These are phyloP conservation scores for Breynia disticha DNA, from an alignment of 441 rosid genomes.

Conservation along the genomic window DNA sequence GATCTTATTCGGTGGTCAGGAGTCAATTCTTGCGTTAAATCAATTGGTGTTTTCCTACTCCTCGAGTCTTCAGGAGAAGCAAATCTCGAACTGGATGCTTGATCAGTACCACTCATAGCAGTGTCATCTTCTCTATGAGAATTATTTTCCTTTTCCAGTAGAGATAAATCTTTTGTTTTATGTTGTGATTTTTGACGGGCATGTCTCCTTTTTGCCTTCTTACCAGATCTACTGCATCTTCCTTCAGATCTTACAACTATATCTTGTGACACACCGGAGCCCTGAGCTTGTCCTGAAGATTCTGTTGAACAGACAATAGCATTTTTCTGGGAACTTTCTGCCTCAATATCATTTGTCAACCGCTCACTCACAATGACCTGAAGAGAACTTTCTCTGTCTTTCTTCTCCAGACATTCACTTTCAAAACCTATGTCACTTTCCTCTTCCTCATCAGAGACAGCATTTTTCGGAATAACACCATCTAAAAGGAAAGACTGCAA, in stretches of 20 bases:
- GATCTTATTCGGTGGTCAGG: conserved; percentile 40
- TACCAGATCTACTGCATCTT: conserved; percentile 70
- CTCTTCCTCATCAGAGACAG: conserved; percentile 67
- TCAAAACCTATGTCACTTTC: conserved; percentile 57
- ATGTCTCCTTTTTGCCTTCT: conserved; percentile 92
- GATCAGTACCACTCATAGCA: conserved; percentile 84
- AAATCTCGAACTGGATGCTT: conserved; percentile 67
- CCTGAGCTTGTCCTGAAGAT: conserved; percentile 41
- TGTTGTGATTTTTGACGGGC: conserved; percentile 57
- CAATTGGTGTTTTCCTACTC: conserved; percentile 73
- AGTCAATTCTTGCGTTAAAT: conserved; percentile 43
- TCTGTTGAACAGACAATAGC: conserved; percentile 34
- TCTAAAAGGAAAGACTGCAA: conserved; percentile 76
- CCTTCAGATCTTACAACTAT: conserved; percentile 43
- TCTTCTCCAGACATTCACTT: conserved; percentile 26
- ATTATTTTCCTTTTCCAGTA: conserved; percentile 54
- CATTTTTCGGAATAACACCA: conserved; percentile 61
- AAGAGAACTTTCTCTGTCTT: conserved; percentile 34
- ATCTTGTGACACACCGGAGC: conserved; percentile 42
- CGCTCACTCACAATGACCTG: conserved; percentile 43
- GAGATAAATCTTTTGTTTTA: conserved; percentile 48
- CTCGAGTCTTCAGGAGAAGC: conserved; percentile 79
- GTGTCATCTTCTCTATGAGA: conserved; percentile 76
- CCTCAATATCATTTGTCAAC: conserved; percentile 35
- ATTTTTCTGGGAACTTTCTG: conserved; percentile 40